Base-by-base conservation (phyloP, 495 filamentous ascomycete genomes). In the Penicillium verhagenii region DNA sequence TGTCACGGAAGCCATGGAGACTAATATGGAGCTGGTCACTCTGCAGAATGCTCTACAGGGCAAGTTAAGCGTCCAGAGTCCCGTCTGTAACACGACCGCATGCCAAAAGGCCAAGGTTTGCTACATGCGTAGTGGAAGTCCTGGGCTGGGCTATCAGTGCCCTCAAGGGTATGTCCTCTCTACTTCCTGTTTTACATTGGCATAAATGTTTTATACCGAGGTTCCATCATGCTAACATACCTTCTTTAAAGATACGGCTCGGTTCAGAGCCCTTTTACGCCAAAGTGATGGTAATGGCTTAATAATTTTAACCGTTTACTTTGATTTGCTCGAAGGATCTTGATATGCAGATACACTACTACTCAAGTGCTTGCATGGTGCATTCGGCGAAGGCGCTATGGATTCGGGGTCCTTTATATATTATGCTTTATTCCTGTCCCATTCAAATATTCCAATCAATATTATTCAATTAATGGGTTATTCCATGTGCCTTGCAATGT, bases 1-100 rank as follows among this genome's bases (percentile, higher is more conserved):
- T 19, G 81, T 85, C 3, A 84, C 81, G 3, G 80, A 82, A 54
- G 80, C 77, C 0, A 85, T 84, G 83, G 81, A 83, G 65, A 61
- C 47, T 14, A 73, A 85, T 50, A 51, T 65, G 10, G 66, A 47
- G 14, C 62, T 86, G 16, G 77, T 80, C 6, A 70, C 63, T 8
- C 53, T 68, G 38, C 82, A 82, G 43, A 85, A 82, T 57, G 72
- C 69, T 13, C 77, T 75, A 50, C 78, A 85, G 60, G 82, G 82
- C 3, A 82, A 79, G 59, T 64, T 56, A 50, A 81, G 77, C 44
- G 65, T 79, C 3, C 66, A 67, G 59, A 79, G 72, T 14, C 80
- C 81, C 0, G 73, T 73, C 19, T 86, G 83, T 52, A 76, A 72
- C 13, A 82, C 65, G 35, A 59, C 52, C 1, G 76, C 63, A 13